Evolutionary conservation across 352 stramenopile species (phyloP).

Genomic region (Phytophthora sp.): DNA sequence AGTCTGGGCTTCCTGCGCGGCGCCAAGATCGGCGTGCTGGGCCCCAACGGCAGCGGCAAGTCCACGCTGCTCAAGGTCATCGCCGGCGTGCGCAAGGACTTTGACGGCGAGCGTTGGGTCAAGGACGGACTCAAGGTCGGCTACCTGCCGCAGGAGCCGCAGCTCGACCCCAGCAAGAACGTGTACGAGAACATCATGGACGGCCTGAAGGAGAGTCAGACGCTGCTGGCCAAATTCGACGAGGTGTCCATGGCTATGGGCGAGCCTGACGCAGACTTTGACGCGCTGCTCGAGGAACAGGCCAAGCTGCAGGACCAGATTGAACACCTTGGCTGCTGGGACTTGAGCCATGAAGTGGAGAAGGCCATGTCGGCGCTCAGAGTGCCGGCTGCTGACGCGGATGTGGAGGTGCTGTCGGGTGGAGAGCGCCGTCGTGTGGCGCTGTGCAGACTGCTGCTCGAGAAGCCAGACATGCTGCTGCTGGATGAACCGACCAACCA

Average conservation of each 20-base stretch:
- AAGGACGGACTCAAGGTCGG: constrained; percentile 87
- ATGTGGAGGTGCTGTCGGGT: constrained; percentile 85
- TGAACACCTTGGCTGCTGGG: constrained; percentile 85
- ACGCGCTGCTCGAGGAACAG: constrained; percentile 83
- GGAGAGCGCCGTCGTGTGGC: constrained; percentile 96
- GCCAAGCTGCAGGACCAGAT: constrained; percentile 89
- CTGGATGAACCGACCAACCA: constrained; percentile 99
- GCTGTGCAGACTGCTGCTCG: constrained; percentile 95
- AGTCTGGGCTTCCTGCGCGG: constrained; percentile 87
- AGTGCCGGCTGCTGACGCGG: constrained; percentile 68
- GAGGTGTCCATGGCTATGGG: constrained; percentile 90
- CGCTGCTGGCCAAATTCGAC: constrained; percentile 84
- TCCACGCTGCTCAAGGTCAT: constrained; percentile 98
- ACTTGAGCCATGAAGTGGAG: constrained; percentile 81
- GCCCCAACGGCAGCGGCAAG: constrained; percentile 95
- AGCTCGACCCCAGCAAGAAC: constrained; percentile 84
- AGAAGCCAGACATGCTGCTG: constrained; percentile 96
- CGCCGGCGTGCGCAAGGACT: constrained; percentile 87
- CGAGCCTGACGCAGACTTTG: constrained; percentile 90
- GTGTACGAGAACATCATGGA: constrained; percentile 93
- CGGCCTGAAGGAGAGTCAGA: constrained; percentile 83
- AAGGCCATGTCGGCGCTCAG: constrained; percentile 83
- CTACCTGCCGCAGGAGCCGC: constrained; percentile 88
- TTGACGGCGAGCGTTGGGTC: constrained; percentile 89
- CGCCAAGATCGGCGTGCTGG: constrained; percentile 96